A percentile compares a stretch with the other conserved stretches of the same genome.
phyloP scores from a whole-genome alignment of 2,329 filamentous ascomycete species.

The Thelonectria olida region DNA sequence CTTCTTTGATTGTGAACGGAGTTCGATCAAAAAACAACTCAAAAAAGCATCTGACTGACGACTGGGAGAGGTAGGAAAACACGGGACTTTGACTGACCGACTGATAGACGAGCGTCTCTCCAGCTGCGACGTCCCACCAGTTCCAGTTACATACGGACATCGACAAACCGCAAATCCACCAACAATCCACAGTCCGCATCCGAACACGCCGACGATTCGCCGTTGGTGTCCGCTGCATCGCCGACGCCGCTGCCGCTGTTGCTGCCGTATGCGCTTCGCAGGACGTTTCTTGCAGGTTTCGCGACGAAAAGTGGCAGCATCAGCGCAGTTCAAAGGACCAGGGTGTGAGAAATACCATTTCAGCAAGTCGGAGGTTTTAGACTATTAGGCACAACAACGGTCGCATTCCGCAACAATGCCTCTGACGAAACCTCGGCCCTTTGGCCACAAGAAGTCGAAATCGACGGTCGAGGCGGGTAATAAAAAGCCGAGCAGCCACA shows the following conservation, averaged over 20 bases:
- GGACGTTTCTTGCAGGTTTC: neutral
- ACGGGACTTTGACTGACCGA: constrained; percentile 16
- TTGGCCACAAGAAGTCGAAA: constrained; percentile 24
- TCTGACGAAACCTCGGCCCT: constrained; percentile 34
- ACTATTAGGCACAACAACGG: neutral
- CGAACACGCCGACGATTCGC: constrained; percentile 6
- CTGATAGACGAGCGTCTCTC: constrained; percentile 15
- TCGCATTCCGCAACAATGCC: constrained; percentile 26
- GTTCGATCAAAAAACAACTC: neutral
- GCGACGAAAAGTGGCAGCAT: neutral
- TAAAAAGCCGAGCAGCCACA: constrained; percentile 10
- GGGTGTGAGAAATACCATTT: neutral
- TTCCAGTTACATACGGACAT: constrained; percentile 5
- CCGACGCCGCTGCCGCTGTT: constrained; percentile 4
- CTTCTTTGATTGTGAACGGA: constrained; percentile 9
- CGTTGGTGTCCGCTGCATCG: neutral
- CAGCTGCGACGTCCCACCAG: constrained; percentile 19
- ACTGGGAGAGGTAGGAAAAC: constrained; percentile 25
- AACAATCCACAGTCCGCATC: neutral
- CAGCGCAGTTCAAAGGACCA: neutral
- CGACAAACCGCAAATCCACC: constrained; percentile 1
- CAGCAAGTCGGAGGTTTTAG: no score
- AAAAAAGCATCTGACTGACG: constrained; percentile 31
- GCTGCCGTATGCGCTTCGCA: neutral
- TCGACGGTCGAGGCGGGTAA: constrained; percentile 9